Percentiles rank a stretch among this genome's conserved stretches.
phyloP scores from a whole-genome alignment of 352 stramenopile genomes.

The Pythium myriotylum region DNA sequence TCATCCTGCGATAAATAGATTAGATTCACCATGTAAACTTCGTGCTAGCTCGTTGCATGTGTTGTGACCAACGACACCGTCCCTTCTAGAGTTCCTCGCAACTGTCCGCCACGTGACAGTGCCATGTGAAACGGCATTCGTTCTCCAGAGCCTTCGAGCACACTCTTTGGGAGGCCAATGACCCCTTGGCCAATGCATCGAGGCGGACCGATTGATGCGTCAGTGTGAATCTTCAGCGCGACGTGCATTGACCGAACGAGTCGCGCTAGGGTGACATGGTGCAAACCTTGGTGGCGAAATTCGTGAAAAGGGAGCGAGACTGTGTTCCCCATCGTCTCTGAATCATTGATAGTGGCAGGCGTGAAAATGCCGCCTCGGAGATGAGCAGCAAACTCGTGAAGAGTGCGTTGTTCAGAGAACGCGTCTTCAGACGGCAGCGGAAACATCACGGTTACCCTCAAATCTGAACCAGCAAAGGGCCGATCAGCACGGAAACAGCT shows the following conservation, averaged over 20 bases:
- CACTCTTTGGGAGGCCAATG: slow-evolving; percentile 56
- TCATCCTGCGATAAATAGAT: slow-evolving; percentile 26
- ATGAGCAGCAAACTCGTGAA: slow-evolving; percentile 76
- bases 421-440: slow-evolving; percentile 81
- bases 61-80: slow-evolving; percentile 34
- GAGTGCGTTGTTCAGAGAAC: slow-evolving; percentile 80
- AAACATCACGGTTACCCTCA: slow-evolving; percentile 68
- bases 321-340: slow-evolving; percentile 28
- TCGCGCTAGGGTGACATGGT: slow-evolving; percentile 60
- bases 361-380: slow-evolving; percentile 60
- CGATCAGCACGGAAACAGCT: neutral
- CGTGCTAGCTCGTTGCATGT: neutral
- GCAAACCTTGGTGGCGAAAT: slow-evolving; percentile 36
- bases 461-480: slow-evolving; percentile 11
- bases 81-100: slow-evolving; percentile 61
- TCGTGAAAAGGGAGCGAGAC: slow-evolving; percentile 19
- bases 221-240: slow-evolving; percentile 70
- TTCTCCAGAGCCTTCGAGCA: slow-evolving; percentile 30
- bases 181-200: slow-evolving; percentile 63
- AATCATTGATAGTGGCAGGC: slow-evolving; percentile 13
- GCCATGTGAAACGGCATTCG: slow-evolving; percentile 50
- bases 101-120: slow-evolving; percentile 55
- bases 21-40: slow-evolving; percentile 20
- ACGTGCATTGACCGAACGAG: slow-evolving; percentile 66
- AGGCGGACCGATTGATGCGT: slow-evolving; percentile 31